phyloP scores from a whole-genome alignment of 805 yeast genomes.

The Cyberlindnera suaveolens region DNA sequence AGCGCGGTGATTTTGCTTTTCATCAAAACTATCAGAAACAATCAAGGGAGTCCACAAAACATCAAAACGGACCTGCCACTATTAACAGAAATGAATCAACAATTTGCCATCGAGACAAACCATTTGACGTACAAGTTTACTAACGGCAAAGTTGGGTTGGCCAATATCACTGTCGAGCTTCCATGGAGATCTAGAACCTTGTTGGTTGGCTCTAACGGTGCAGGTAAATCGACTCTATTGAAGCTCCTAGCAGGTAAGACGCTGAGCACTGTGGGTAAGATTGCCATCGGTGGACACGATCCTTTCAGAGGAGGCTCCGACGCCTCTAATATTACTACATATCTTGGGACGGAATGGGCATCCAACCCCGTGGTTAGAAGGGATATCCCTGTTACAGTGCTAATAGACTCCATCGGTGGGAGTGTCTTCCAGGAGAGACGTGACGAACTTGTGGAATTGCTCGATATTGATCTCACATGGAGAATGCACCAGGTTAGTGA shows the following conservation, averaged over 20 bases:
- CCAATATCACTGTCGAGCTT: constrained; percentile 52
- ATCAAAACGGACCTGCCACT: neutral
- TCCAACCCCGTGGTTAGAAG: constrained; percentile 82
- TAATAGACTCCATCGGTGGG: constrained; percentile 82
- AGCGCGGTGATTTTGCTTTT: neutral
- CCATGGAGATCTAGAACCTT: constrained; percentile 72
- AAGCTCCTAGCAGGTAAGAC: constrained; percentile 88
- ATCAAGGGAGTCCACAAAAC: neutral
- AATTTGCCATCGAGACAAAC: constrained; percentile 52
- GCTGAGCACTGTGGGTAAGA: constrained; percentile 64
- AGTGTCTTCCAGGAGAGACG: constrained; percentile 65
- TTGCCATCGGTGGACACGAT: constrained; percentile 74
- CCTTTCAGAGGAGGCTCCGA: constrained; percentile 65
- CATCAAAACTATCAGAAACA: neutral
- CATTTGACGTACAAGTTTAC: constrained; percentile 68
- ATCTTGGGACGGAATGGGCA: constrained; percentile 98
- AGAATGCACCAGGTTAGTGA: constrained; percentile 88
- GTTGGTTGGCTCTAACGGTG: constrained; percentile 92
- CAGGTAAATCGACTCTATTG: constrained; percentile 89
- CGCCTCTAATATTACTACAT: constrained; percentile 53
- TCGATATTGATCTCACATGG: constrained; percentile 88
- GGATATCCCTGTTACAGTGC: constrained; percentile 80
- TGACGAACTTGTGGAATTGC: constrained; percentile 62
- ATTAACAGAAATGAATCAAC: neutral
- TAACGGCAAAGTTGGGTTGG: constrained; percentile 55